phyloP scores from a whole-genome alignment of 495 filamentous ascomycete species.

The Xylona heveae region DNA sequence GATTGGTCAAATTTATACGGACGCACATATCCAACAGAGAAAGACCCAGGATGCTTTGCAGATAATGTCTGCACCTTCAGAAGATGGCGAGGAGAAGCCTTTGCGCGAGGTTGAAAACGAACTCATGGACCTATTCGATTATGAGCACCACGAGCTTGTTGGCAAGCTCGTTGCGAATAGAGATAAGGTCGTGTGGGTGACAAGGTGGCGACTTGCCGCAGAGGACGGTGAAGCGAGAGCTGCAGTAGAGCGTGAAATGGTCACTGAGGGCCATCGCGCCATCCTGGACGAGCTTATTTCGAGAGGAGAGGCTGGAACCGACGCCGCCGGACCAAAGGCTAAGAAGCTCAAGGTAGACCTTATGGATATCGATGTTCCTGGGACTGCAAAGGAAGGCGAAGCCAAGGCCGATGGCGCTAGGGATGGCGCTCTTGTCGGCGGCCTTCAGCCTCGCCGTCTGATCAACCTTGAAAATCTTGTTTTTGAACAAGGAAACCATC shows the following conservation, averaged over 20 bases:
- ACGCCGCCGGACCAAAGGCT: slow-evolving; percentile 22
- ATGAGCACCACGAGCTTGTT: slow-evolving; percentile 85
- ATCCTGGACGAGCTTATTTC: slow-evolving; percentile 71
- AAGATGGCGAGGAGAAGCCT: slow-evolving; percentile 62
- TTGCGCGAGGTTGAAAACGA: slow-evolving; percentile 94
- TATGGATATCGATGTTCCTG: slow-evolving; percentile 80
- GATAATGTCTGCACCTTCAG: slow-evolving; percentile 52
- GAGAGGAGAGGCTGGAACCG: slow-evolving; percentile 29
- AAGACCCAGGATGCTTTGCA: slow-evolving; percentile 66
- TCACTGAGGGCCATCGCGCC: slow-evolving; percentile 61
- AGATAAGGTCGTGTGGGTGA: slow-evolving; percentile 88
- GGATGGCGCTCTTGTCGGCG: slow-evolving; percentile 52
- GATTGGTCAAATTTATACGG: slow-evolving; percentile 66
- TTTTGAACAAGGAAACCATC: slow-evolving; percentile 94
- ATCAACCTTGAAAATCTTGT: slow-evolving; percentile 92
- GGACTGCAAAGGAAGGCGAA: slow-evolving; percentile 24
- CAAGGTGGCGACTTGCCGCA: slow-evolving; percentile 60
- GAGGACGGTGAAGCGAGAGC: slow-evolving; percentile 60
- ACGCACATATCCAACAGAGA: slow-evolving; percentile 77
- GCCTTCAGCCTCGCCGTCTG: slow-evolving; percentile 66
- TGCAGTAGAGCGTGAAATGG: slow-evolving; percentile 74
- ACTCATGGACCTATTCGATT: slow-evolving; percentile 93
- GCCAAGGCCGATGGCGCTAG: slow-evolving; percentile 25
- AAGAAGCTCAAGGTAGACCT: slow-evolving; percentile 69
- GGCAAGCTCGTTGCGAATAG: slow-evolving; percentile 80